These are phyloP conservation scores for Camellia japonica DNA, from an alignment of 148 eudicot genomes.

Conservation along the genomic window DNA sequence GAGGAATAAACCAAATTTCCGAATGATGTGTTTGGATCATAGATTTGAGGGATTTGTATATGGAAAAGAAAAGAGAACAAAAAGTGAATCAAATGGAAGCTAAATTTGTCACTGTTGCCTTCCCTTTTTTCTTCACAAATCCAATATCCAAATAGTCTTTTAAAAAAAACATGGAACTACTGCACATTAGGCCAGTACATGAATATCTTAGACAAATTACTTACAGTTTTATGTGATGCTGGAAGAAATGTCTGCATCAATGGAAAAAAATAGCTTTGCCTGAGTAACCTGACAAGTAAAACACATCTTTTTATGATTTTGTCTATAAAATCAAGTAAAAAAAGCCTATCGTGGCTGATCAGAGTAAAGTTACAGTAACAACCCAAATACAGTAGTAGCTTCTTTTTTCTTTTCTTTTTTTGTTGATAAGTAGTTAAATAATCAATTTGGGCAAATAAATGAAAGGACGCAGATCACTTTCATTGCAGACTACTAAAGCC, in stretches of 20 bases:
- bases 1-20: neutral
- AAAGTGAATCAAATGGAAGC: no score
- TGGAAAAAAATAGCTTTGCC: slow-evolving; percentile 11
- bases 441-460: neutral
- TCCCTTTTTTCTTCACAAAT: no score
- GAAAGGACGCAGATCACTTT: neutral
- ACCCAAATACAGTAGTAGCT: neutral
- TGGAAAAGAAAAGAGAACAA: no score
- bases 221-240: slow-evolving; percentile 11
- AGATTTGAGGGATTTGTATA: no score
- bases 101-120: no score
- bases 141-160: no score
- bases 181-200: neutral
- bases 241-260: neutral
- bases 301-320: neutral
- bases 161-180: neutral
- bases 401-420: no score
- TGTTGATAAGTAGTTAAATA: neutral
- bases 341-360: neutral
- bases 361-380: neutral
- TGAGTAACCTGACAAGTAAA: slow-evolving; percentile 11
- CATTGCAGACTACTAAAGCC: neutral
- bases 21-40: no score
- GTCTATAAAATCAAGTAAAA: neutral
- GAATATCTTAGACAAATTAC: slow-evolving; percentile 1